These are phyloP conservation scores for Ilyonectria robusta DNA, from an alignment of 2,329 filamentous ascomycete genomes.

Conservation along the genomic window DNA sequence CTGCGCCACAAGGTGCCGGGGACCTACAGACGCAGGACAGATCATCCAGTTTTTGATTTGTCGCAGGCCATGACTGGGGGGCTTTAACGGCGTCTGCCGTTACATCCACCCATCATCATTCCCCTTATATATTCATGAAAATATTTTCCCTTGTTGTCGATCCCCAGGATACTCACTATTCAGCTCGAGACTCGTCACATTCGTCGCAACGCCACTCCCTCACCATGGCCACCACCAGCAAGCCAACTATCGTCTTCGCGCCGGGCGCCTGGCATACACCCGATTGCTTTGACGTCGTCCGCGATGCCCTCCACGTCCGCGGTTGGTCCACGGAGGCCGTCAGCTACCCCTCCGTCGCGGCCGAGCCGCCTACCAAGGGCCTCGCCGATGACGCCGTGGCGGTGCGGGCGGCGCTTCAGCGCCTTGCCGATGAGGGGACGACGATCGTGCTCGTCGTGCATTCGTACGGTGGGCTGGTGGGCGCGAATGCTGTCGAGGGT, in stretches of 20 bases:
- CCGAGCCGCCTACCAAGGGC: conserved; percentile 45
- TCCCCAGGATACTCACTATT: not conserved
- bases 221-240: not conserved
- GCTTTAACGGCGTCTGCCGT: too few species aligned
- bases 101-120: too few species aligned
- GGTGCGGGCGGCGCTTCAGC: too few species aligned
- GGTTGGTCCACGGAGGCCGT: conserved; percentile 52
- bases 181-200: not conserved
- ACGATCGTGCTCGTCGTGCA: conserved; percentile 60
- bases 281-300: conserved; percentile 48
- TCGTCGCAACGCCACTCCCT: not conserved
- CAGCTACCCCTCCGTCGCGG: conserved; percentile 51
- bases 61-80: too few species aligned
- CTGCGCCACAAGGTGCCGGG: too few species aligned
- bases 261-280: conserved; percentile 58
- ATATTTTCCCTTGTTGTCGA: too few species aligned
- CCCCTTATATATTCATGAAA: too few species aligned
- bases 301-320: conserved; percentile 47
- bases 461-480: conserved; percentile 60
- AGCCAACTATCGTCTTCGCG: conserved; percentile 53
- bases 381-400: conserved; percentile 48
- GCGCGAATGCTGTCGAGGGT: conserved; percentile 54
- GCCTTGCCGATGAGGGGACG: too few species aligned
- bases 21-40: too few species aligned
- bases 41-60: too few species aligned